Evolutionary conservation across 768 basidiomycete species (phyloP).

Genomic region (Mycena polygramma): DNA sequence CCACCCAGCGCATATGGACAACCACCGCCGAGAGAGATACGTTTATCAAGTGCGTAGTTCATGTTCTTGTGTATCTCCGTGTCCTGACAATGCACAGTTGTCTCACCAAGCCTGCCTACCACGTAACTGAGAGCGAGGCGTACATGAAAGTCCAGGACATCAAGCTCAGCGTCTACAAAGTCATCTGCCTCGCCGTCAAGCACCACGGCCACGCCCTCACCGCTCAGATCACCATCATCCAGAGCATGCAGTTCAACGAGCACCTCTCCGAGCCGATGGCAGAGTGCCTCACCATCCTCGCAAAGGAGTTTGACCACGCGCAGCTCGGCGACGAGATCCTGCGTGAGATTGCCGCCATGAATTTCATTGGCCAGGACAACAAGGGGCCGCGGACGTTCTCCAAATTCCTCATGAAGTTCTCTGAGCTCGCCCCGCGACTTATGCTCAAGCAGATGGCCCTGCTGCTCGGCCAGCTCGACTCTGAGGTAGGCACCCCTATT

Average conservation of each 20-base stretch:
- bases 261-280: slow-evolving; percentile 96
- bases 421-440: slow-evolving; percentile 82
- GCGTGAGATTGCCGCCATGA: slow-evolving; percentile 85
- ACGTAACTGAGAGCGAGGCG: slow-evolving; percentile 85
- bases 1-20: slow-evolving; percentile 89
- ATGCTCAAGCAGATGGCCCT: slow-evolving; percentile 93
- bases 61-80: slow-evolving; percentile 1
- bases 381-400: slow-evolving; percentile 92
- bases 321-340: slow-evolving; percentile 94
- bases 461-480: slow-evolving; percentile 88
- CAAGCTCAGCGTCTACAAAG: slow-evolving; percentile 83
- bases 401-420: slow-evolving; percentile 83
- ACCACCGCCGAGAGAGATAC: slow-evolving; percentile 88
- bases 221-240: slow-evolving; percentile 92
- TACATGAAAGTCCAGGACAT: slow-evolving; percentile 88
- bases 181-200: slow-evolving; percentile 93
- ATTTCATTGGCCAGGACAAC: slow-evolving; percentile 83
- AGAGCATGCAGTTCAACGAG: slow-evolving; percentile 93
- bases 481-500: slow-evolving; percentile 70
- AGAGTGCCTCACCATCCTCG: slow-evolving; percentile 83
- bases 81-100: slow-evolving; percentile 66
- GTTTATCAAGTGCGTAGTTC: slow-evolving; percentile 78
- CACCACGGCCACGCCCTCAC: slow-evolving; percentile 87
- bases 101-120: slow-evolving; percentile 89
- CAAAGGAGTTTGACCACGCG: slow-evolving; percentile 88